Evolutionary conservation across 257 asterid genomes (phyloP), one percentile per base, ranked within the genome.

Genomic region (Solanum gracilifrons): DNA sequence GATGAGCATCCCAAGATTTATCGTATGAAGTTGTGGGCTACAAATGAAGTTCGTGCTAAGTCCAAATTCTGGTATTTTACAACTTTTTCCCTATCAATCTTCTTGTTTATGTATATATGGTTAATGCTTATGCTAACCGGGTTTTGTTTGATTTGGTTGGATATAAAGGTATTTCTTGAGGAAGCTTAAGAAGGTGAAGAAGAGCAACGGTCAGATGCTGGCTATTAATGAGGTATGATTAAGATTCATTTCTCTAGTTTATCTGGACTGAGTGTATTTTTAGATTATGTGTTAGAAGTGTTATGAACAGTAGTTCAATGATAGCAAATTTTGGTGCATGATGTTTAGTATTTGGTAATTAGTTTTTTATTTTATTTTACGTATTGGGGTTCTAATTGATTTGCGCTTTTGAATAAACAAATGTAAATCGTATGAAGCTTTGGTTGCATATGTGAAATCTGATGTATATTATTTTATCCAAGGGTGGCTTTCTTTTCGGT

Each of bases 1-100:
- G 98, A 95, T 80, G 95, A 91, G 88, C 98, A 93, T 86, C 98
- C 98, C 9, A 95, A 95, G 93, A 95, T 95, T 93, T 95, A 94
- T 90, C 92, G 98, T 32, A 95, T 95, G 98, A 95, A 95, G 94
- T 98, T 95, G 98, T 79, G 85, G 85, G 85, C 85, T 27, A 79
- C 85, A n/a, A 79, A 79, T 79, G 85, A 79, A 79, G 85, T 95
- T 88, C 98, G 98, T 25, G 97, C 98, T 15, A 95, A 95, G 84
- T 95, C 98, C 89, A 95, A 95, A 88, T 95, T 95, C 89, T 95
- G 98, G 98, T 87, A 88, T 15, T 76, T 31, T 32, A 6, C 27
- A 69, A 5, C 10, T 43, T 20, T 35, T 20, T 31, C 0, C 3
- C 0, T 27, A 25, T 55, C 16, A 25, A 15, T 25, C 37, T 27